Base-by-base conservation (phyloP, 306 rosid species). In the Comarum palustre region DNA sequence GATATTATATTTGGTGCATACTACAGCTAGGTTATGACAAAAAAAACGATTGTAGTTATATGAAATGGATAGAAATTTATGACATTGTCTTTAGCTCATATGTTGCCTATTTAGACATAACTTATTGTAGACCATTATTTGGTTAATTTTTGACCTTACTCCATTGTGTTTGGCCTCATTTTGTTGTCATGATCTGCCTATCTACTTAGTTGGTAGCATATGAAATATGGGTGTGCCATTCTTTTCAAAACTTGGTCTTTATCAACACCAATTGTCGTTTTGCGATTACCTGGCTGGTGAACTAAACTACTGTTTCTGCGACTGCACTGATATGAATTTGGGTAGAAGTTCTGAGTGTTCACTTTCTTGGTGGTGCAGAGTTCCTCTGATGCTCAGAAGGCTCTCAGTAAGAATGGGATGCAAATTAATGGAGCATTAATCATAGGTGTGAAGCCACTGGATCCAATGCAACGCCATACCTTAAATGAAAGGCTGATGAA, bases 371-470 rank as follows among this genome's bases (percentile, higher is more conserved):
- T 77, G 62, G 75, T 83, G 84, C 89, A 95, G 99, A 90, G 89
- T 71, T 91, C 84, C 46, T 85, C 90, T 74, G 97, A 86, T 87
- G 97, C 97, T 54, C 96, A 82, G 68, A 95, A 87, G 78, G 99
- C 99, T 60, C 92, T 95, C 20, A 86, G 83, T 85, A 95, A 91
- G 84, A 90, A 91, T 51, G 97, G 97, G 62, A 84, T 84, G 85
- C 97, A 91, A 82, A 87, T 95, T 34, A 95, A 90, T 50, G 96
- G 99, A 74, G 90, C 90, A 58, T 84, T 95, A 71, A 85, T 95
- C 61, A 82, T 95, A 66, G 99, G 99, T 5, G 99, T 91, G 84
- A 95, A 95, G 81, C 89, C 92, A 45, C 63, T 91, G 87, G 99
- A 95, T 79, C 99, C 96, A 66, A 84, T 91, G 90, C 97, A 95